Percentiles rank a stretch among this genome's conserved stretches.
Evolutionary conservation across 1,284 basidiomycete species (phyloP).

Genomic region (Ceratobasidium sp.): DNA sequence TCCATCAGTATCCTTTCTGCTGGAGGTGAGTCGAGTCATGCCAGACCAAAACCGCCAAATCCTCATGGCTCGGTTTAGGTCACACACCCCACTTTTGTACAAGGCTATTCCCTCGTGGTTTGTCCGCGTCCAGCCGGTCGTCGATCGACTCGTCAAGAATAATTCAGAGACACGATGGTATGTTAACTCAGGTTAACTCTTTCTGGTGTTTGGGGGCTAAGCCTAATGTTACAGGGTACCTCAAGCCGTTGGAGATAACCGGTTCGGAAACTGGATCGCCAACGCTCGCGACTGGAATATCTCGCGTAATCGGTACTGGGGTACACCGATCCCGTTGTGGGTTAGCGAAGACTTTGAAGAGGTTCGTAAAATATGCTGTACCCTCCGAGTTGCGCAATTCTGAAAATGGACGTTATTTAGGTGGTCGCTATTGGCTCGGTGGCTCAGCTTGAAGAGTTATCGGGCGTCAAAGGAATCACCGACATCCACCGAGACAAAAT

Average conservation of each 20-base stretch:
- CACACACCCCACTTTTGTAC: constrained; percentile 95
- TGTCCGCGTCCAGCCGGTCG: constrained; percentile 86
- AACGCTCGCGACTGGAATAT: constrained; percentile 99
- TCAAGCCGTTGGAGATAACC: constrained; percentile 86
- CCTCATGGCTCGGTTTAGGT: constrained; percentile 64
- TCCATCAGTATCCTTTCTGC: constrained; percentile 97
- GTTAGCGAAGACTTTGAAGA: constrained; percentile 93
- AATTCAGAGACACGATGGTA: constrained; percentile 94
- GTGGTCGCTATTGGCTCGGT: constrained; percentile 91
- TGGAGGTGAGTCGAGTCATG: constrained; percentile 77
- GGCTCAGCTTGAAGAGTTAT: constrained; percentile 87
- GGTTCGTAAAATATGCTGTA: constrained; percentile 60
- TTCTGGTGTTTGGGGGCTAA: no score
- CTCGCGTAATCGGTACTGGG: constrained; percentile 99
- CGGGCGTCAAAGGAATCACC: constrained; percentile 87
- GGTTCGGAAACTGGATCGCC: constrained; percentile 97
- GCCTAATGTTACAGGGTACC: constrained; percentile 77
- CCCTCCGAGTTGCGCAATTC: no score
- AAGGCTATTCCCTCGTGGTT: constrained; percentile 98
- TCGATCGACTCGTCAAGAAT: constrained; percentile 89
- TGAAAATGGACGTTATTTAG: no score
- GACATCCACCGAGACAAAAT: constrained; percentile 96
- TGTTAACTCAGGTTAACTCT: no score
- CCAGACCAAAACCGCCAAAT: not conserved
- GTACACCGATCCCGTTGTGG: constrained; percentile 98